Base-by-base conservation (phyloP, 1,284 basidiomycete genomes). In the Phylloboletellus chloephorus region DNA sequence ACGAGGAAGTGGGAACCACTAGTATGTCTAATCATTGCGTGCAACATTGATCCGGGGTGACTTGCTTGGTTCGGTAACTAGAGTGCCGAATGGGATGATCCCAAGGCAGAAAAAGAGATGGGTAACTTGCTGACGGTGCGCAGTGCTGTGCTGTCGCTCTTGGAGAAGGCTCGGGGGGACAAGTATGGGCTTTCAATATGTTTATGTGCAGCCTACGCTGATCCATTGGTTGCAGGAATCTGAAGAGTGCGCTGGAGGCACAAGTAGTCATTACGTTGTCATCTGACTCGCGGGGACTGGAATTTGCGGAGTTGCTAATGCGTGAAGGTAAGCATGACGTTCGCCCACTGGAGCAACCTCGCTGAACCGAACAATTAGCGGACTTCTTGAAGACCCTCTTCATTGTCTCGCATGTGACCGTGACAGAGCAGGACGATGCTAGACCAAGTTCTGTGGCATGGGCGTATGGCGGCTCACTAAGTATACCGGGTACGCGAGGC, bases 181-280 rank as follows among this genome's bases (percentile, higher is more conserved):
- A 88, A 82, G 84, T 84, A 52, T 37, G 74, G 58, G 4, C 12
- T 24, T 17, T 1, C 11, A 12, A 12, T 11, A 24, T 20, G 23
- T 5, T 7, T 4, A 20, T 21, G 13, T 5, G 9, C 31, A 23
- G 33, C 37, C 28, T 15, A 17, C n/a, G 20, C 37, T 46, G 16
- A 47, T 21, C 22, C 23, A 26, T 26, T 40, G 13, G 9, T 31
- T 15, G n/a, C 36, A 88, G 85, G 52, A 66, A 74, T 16, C 57
- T 90, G n/a, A 78, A 75, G 54, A 85, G 76, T 56, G 79, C 87
- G 1, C 61, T 86, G 20, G 85, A 88, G 60, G 87, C 84, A 9
- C 73, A 78, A 35, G 76, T 86, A 2, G 68, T 76, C 35, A 67
- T 84, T 16, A 56, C 72, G 5, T 37, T 79, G 11, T 68, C 74